A percentile compares a stretch with the other conserved stretches of the same genome.
These are phyloP conservation scores for Chytriomyces confervae DNA, from an alignment of 192 early-diverging fungal species.

Conservation along the genomic window DNA sequence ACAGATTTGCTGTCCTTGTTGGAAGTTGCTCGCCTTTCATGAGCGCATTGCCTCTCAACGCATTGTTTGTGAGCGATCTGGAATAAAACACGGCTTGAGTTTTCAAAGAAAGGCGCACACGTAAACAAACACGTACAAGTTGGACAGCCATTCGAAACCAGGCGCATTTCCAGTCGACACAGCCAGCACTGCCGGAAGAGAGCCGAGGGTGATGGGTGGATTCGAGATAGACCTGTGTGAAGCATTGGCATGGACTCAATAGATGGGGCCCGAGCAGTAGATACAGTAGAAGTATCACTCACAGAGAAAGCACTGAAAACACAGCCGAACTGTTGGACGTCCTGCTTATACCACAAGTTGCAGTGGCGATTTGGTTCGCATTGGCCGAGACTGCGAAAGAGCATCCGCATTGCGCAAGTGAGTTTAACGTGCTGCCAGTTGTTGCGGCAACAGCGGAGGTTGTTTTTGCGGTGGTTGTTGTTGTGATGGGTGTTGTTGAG, in stretches of 20 bases:
- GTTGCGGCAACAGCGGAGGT: constrained; percentile 8
- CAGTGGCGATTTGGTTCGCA: background rate
- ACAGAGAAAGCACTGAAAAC: constrained; percentile 4
- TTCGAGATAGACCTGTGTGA: background rate
- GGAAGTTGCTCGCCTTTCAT: background rate
- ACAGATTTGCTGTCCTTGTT: background rate
- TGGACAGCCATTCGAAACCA: background rate
- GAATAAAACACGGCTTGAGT: background rate
- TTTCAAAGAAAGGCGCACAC: background rate
- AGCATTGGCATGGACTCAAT: background rate
- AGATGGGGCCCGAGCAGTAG: background rate
- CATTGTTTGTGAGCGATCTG: background rate
- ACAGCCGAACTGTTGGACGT: background rate
- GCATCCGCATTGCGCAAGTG: background rate
- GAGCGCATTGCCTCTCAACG: background rate
- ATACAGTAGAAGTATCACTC: background rate
- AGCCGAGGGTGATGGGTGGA: constrained; percentile 15
- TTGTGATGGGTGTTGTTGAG: background rate
- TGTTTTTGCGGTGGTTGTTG: background rate
- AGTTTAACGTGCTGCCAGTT: background rate
- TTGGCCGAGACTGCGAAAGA: background rate
- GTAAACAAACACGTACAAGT: background rate
- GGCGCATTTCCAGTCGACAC: background rate
- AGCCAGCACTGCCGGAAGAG: constrained; percentile 2
- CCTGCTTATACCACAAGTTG: background rate